Evolutionary conservation across 768 basidiomycete species (phyloP), one percentile per base, ranked within the genome.

Genomic region (Tephrocybe sp.): DNA sequence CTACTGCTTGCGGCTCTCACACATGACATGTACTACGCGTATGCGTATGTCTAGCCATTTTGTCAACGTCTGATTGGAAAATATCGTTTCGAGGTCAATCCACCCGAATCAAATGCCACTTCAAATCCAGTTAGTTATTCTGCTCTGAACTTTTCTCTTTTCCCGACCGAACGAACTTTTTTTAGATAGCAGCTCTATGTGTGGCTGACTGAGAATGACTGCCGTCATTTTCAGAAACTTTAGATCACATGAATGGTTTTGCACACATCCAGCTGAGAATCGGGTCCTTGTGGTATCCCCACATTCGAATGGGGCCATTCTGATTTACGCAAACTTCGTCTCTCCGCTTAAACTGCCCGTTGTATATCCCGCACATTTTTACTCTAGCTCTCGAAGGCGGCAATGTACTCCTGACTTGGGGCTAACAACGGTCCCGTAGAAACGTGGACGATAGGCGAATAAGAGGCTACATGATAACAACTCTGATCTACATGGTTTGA

Each of bases 41-140:
- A n/a, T n/a, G 37, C 27, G 42, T 29, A 29, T 18, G 23, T 41
- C 18, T 30, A 34, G 15, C 43, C 31, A 12, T 31, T 47, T 40
- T 37, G 29, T 24, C 29, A 46, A 42, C 43, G 21, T 52, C 54
- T 49, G 47, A 49, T 47, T 50, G 40, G 47, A 47, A 48, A 31
- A 6, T 22, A 42, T 29, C 37, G 31, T 30, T 42, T 23, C 13
- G 19, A 45, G 40, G 33, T 34, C 15, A 42, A 16, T 42, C 24
- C 41, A n/a, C 19, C 18, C 37, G 19, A 9, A 38, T 6, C 4
- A 11, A n/a, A 8, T 8, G 4, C n/a, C 11, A 16, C 16, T 21
- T 38, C 34, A 36, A 16, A 5, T 6, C 12, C 10, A 12, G 5
- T 5, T 34, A 34, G 11, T 19, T 47, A 21, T 39, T 39, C n/a